phyloP scores from a whole-genome alignment of 2,329 filamentous ascomycete species.

The Alternaria rosae region DNA sequence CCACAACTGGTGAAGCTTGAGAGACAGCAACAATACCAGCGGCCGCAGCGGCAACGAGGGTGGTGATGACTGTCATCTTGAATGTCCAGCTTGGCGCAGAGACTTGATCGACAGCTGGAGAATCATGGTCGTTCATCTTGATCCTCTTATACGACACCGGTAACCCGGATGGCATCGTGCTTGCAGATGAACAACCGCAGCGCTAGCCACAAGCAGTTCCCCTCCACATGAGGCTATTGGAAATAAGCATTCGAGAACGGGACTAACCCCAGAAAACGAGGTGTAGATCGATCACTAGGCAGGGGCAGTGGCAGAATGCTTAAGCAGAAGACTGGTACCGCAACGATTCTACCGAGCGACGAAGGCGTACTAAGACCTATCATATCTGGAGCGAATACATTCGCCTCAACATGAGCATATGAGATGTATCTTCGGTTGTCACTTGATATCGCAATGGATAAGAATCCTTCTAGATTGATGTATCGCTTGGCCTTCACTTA shows the following conservation, averaged over 20 bases:
- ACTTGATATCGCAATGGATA: not conserved
- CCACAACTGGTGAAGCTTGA: conserved; percentile 25
- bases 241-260: conserved; percentile 36
- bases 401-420: not conserved
- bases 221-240: conserved; percentile 29
- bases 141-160: conserved; percentile 34
- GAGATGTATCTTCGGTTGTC: not conserved
- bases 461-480: not conserved
- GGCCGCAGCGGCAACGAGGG: conserved; percentile 30
- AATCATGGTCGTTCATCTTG: not conserved
- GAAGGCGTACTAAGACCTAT: not conserved
- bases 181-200: conserved; percentile 19
- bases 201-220: conserved; percentile 24
- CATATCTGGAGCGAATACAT: not conserved
- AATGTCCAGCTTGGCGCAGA: not conserved
- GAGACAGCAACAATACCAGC: conserved; percentile 28
- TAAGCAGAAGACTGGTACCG: not conserved
- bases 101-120: conserved; percentile 4
- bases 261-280: conserved; percentile 29
- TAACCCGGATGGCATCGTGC: conserved; percentile 32
- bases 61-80: conserved; percentile 33
- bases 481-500: not conserved
- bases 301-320: conserved; percentile 33
- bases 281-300: conserved; percentile 36
- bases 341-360: not conserved